Evolutionary conservation across 768 basidiomycete genomes (phyloP), one percentile per base, ranked within the genome.

Genomic region (Rhodocollybia butyracea): DNA sequence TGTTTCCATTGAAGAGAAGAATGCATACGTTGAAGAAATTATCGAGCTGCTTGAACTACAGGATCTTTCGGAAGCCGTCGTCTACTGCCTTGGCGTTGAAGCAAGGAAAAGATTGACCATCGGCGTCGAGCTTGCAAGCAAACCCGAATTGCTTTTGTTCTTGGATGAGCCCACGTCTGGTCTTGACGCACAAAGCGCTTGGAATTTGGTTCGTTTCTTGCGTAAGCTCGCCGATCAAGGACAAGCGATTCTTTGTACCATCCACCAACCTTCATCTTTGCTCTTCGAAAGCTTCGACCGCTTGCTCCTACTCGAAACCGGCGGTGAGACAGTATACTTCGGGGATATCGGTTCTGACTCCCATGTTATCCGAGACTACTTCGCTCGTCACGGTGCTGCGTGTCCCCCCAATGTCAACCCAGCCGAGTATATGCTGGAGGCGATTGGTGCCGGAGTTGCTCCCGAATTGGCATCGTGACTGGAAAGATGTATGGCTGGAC

Each of bases 261-360:
- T 94, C 61, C 91, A 93, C 59, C 92, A 94, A 60, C 48, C 48
- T 26, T 53, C 51, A 3, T 53, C 51, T 19, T 40, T 53, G 19
- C 74, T 96, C 2, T 95, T 96, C 70, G 88, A 93, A 68, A 85
- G 85, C 63, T 95, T 97, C 61, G 94, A 88, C 60, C 79, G 84
- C 36, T 70, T 88, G 42, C 67, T 89, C 26, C 73, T 88, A 10
- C 73, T 88, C 15, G 85, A 93, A 62, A 75, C 76, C 15, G 94
- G 94, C 1, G 94, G 94, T 6, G 85, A 91, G 67, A 94, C 92
- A 0, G 90, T 94, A n/a, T 96, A 95, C 76, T 95, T 91, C 64
- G 94, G 93, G 40, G 88, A 90, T 58, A 91, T 95, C 47, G 94
- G 92, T 42, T 66, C 56, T 76, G 88, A 91, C 59, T 88, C 90